Evolutionary conservation across 2,329 filamentous ascomycete species (phyloP).

Genomic region (Grosmannia clavigera): DNA sequence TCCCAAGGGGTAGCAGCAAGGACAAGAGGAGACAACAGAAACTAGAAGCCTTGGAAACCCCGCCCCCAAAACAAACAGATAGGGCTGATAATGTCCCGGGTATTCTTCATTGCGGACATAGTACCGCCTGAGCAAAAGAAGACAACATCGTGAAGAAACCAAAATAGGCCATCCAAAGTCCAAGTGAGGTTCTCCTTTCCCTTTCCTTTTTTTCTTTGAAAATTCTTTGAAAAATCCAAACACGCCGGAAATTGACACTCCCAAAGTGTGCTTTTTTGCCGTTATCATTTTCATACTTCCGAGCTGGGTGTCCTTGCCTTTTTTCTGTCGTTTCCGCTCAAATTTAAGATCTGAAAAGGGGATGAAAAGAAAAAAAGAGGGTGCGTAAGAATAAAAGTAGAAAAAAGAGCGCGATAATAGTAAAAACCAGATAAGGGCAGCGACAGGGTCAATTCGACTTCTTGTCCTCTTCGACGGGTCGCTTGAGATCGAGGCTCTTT

Average conservation of each 20-base stretch:
- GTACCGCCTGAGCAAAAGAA: constrained; percentile 2
- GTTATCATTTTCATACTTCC: background rate
- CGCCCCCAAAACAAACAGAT: background rate
- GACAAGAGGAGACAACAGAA: background rate
- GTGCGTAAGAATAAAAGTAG: background rate
- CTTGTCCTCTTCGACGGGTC: constrained; percentile 6
- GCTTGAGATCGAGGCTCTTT: constrained; percentile 10
- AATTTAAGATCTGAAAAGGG: background rate
- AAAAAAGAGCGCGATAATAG: background rate
- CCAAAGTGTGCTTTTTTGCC: background rate
- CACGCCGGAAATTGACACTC: background rate
- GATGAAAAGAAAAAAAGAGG: background rate
- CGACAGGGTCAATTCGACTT: background rate
- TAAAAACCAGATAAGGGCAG: background rate
- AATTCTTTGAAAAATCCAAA: background rate
- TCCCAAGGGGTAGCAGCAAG: background rate
- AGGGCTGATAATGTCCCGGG: constrained; percentile 2
- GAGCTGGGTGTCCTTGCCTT: too few relatives aligned
- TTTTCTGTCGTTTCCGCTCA: background rate
- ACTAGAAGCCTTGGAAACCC: background rate
- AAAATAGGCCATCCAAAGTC: constrained; percentile 1
- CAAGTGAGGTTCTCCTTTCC: background rate
- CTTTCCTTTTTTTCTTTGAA: background rate
- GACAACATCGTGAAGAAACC: background rate
- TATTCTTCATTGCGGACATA: constrained; percentile 10